These are phyloP conservation scores for Trichoderma erinaceum DNA, from an alignment of 495 filamentous ascomycete species.

Conservation along the genomic window DNA sequence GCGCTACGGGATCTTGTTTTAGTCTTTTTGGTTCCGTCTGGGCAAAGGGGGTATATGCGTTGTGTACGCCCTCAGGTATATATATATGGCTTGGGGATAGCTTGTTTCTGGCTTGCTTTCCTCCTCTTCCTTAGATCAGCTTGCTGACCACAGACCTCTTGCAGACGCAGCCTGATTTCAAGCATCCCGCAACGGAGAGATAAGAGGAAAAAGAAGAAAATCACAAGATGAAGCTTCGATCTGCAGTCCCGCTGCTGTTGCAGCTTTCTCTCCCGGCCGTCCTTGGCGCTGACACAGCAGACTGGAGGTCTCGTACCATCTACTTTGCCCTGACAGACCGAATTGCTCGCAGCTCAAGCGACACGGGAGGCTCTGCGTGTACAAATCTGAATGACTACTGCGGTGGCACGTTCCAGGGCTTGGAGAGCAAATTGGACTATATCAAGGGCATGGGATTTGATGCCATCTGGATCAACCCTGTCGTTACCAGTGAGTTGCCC, in stretches of 20 bases:
- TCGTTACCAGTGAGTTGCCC: constrained; percentile 51
- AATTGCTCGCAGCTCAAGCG: constrained; percentile 61
- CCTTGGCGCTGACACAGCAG: constrained; percentile 27
- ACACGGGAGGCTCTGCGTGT: constrained; percentile 34
- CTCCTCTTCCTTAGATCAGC: neutral
- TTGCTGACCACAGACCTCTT: neutral
- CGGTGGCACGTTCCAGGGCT: constrained; percentile 67
- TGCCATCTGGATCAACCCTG: constrained; percentile 77
- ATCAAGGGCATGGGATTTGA: constrained; percentile 77
- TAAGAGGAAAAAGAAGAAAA: neutral
- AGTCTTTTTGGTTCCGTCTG: neutral
- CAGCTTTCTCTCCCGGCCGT: constrained; percentile 20
- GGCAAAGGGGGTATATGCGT: neutral
- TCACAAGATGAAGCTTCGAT: neutral
- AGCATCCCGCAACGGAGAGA: neutral
- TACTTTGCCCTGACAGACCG: constrained; percentile 75
- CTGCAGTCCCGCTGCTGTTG: neutral
- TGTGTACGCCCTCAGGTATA: neutral
- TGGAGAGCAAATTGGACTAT: constrained; percentile 63
- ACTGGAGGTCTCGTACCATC: constrained; percentile 44
- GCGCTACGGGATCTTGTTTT: neutral
- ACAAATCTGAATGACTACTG: constrained; percentile 59
- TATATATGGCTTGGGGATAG: neutral
- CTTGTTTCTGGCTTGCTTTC: neutral
- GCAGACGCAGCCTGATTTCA: neutral